Evolutionary conservation across 306 rosid genomes (phyloP), one percentile per base, ranked within the genome.

Genomic region (Delonix regia): DNA sequence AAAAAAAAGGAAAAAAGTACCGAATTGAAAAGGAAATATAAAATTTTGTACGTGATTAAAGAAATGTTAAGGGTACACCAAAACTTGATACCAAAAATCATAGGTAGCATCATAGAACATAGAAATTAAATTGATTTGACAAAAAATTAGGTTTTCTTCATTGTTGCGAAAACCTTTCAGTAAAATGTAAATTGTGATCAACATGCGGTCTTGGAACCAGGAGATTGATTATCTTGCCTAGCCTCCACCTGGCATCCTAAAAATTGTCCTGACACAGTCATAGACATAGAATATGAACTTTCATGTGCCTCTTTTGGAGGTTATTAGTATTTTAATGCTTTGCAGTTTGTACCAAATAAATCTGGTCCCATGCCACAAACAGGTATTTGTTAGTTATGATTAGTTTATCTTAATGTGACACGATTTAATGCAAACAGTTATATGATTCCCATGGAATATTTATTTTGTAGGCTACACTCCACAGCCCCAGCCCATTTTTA

Each of bases 401-500:
- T 71, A 48, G 57, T 25, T 71, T 79, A 69, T 22, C 47, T 24
- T 60, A 48, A 13, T 13, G n/a, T 48, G 33, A 62, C 77, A 69
- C 13, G 27, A 53, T 28, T 27, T 12, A 27, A 57, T n/a, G 13
- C 2, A 56, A 28, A 28, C 70, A 6, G 19, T 22, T 0, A 15
- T 12, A 44, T 24, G 44, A 1, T 44, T 4, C 39, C 48, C 22
- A 70, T 60, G 60, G 19, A 53, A 24, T 33, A 39, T 38, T 25
- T 9, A 19, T 15, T 8, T 22, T 7, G 18, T 27, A 22, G 19
- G 22, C 42, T 7, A 5, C 15, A 49, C 69, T 59, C 76, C 27
- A 2, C 2, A 27, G 45, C 48, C 24, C 22, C 15, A 7, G 78
- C 85, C 88, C 77, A 73, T 71, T 74, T 79, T 71, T 56, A 65